Conservation (phyloP, 2,329 filamentous ascomycete species). For the Xylariaceae sp. region DNA sequence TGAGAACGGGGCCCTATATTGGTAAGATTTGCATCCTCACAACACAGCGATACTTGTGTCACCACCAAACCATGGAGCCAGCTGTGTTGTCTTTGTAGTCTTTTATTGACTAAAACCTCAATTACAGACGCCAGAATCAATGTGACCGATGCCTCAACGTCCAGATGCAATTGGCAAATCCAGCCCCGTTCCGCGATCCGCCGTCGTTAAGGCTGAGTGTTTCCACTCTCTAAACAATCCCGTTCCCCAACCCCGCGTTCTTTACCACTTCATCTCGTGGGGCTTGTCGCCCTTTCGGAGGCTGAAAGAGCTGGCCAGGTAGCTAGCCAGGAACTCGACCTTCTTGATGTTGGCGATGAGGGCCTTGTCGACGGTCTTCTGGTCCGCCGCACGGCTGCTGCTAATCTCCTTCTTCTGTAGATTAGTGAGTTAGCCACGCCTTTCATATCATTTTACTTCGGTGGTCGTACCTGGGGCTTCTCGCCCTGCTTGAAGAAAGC, state of each 20-base stretch:
- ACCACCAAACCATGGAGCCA: conserved; percentile 4
- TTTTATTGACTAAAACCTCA: conserved; percentile 56
- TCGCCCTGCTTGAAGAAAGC: conserved; percentile 99
- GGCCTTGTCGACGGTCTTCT: conserved; percentile 98
- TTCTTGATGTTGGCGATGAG: conserved; percentile 97
- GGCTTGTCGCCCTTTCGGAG: conserved; percentile 99
- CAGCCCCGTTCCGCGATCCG: conserved; percentile 47
- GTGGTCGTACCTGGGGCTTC: conserved; percentile 79
- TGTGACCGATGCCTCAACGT: conserved; percentile 62
- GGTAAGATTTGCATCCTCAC: too few species aligned
- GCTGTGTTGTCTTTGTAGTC: conserved; percentile 39
- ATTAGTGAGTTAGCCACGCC: conserved; percentile 31
- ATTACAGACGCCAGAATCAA: conserved; percentile 61
- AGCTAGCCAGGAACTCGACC: conserved; percentile 88
- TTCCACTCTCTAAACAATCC: conserved; percentile 24
- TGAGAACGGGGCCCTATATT: too few species aligned
- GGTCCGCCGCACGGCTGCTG: conserved; percentile 89
- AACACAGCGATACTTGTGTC: conserved; percentile 4
- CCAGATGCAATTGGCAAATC: conserved; percentile 62
- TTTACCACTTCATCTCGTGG: conserved; percentile 99
- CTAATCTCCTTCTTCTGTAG: conserved; percentile 92
- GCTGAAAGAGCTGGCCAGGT: conserved; percentile 95
- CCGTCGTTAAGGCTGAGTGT: conserved; percentile 38
- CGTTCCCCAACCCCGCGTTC: conserved; percentile 9
- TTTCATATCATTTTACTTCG: conserved; percentile 8